Base-by-base conservation (phyloP, 768 basidiomycete genomes). In the Pisolithus microcarpus region DNA sequence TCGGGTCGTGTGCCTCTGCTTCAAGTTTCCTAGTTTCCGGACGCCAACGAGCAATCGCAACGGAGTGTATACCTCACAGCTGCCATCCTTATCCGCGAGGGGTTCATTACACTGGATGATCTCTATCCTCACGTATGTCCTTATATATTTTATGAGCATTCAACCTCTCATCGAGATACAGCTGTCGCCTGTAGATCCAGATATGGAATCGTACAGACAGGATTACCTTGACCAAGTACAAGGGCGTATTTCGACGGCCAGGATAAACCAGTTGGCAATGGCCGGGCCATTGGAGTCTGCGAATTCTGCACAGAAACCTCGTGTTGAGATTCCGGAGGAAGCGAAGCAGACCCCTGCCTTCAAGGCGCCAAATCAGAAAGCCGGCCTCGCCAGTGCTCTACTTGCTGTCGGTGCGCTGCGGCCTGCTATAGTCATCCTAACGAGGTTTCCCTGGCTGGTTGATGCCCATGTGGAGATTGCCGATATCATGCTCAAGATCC, bases 81-180 rank as follows among this genome's bases (percentile, higher is more conserved):
- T 0, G 94, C 94, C 6, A 71, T 98, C 11, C 72, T 98, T 37
- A 89, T 98, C 57, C 85, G 89, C 23, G 89, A 97, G 68, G 87
- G 87, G 2, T 87, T 94, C 62, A 79, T 98, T 50, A 79, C 83
- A 3, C 68, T 95, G 8, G 84, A 91, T 61, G 95, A 96, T 63
- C 68, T 99, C 10, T 92, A 92, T 69, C 82, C 88, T n/a, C 94
- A 98, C 70, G 92, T 94, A 61, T 58, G 84, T 70, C 24, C 10
- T 19, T 51, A 23, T 19, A 43, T 49, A 21, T 7, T 50, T 10
- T 52, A 26, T 11, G 15, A n/a, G 36, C 26, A 7, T 49, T 7
- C 34, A 15, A 23, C 3, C 42, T 65, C 21, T 61, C 44, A 24
- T 19, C 26, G 39, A 49, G n/a, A 18, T 36, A 8, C 60, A 91